phyloP scores from a whole-genome alignment of 176 grass and related monocot species.

The Ensete glaucum region DNA sequence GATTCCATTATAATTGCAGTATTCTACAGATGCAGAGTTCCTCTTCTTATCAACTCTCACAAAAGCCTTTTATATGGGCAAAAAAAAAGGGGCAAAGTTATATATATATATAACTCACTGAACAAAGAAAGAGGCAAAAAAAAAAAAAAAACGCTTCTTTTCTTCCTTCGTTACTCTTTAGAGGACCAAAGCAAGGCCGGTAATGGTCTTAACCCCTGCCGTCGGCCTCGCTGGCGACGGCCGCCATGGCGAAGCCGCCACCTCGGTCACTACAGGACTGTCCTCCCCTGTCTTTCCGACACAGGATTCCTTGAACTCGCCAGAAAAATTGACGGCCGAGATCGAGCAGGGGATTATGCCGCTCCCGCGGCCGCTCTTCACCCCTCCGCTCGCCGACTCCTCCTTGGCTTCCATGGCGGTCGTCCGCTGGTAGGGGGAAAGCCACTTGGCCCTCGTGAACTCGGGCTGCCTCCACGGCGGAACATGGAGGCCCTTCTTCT shows the following conservation, averaged over 20 bases:
- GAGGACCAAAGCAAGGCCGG: conserved; percentile 68
- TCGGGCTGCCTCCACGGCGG: conserved; percentile 40
- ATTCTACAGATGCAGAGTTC: no score
- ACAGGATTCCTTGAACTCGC: conserved; percentile 35
- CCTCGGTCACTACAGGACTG: conserved; percentile 12
- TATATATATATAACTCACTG: neutral
- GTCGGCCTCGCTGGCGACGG: conserved; percentile 22
- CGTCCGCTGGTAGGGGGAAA: conserved; percentile 15
- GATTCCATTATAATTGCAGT: no score
- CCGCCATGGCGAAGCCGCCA: conserved; percentile 42
- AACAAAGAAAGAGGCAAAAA: conserved; percentile 17
- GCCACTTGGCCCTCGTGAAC: conserved; percentile 43
- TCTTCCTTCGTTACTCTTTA: conserved; percentile 27
- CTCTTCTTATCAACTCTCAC: no score
- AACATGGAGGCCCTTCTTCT: conserved; percentile 85
- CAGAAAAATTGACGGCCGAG: conserved; percentile 32
- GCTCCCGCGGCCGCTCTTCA: neutral
- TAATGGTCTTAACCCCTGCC: conserved; percentile 31
- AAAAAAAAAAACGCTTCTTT: conserved; percentile 6
- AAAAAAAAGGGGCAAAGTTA: neutral
- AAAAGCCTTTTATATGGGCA: neutral
- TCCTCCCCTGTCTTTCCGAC: neutral
- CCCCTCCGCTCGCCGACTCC: neutral
- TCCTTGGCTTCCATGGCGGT: neutral
- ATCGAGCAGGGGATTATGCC: conserved; percentile 25